Evolutionary conservation across 192 early-diverging fungal species (phyloP).

Genomic region (Coemansia sp.): DNA sequence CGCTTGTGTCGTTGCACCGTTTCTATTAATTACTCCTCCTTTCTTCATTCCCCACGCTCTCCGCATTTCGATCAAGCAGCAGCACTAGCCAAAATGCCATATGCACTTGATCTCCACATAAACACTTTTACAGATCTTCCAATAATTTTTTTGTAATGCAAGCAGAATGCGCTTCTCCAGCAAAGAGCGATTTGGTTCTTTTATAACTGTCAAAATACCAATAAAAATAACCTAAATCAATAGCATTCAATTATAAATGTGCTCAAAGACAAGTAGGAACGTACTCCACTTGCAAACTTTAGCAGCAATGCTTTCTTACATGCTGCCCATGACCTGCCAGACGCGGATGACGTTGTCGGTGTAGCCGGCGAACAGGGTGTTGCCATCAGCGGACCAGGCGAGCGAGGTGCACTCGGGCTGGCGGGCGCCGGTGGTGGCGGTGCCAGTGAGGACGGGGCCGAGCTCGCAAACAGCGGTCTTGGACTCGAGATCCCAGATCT

Average conservation of each 20-base stretch:
- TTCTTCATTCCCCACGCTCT: neutral
- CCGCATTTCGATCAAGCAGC: neutral
- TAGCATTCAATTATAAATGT: neutral
- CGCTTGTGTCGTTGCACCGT: no score
- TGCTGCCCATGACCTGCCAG: conserved; percentile 74
- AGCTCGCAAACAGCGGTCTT: conserved; percentile 97
- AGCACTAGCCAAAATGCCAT: no score
- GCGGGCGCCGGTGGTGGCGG: conserved; percentile 77
- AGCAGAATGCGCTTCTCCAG: neutral
- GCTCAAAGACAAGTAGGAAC: conserved; percentile 44
- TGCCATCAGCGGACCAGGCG: conserved; percentile 98
- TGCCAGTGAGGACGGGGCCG: conserved; percentile 69
- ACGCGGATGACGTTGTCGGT: conserved; percentile 86
- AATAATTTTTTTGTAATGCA: neutral
- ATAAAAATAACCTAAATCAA: neutral
- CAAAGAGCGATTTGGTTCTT: neutral
- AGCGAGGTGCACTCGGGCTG: conserved; percentile 92
- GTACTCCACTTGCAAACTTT: conserved; percentile 55
- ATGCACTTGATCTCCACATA: no score
- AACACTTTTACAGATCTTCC: no score
- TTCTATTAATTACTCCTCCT: no score
- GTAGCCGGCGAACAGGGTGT: conserved; percentile 98
- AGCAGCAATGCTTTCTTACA: conserved; percentile 21
- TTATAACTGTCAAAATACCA: neutral
- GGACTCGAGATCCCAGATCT: conserved; percentile 99